These are phyloP conservation scores for Physcia stellaris DNA, from an alignment of 495 filamentous ascomycete species.

Conservation along the genomic window DNA sequence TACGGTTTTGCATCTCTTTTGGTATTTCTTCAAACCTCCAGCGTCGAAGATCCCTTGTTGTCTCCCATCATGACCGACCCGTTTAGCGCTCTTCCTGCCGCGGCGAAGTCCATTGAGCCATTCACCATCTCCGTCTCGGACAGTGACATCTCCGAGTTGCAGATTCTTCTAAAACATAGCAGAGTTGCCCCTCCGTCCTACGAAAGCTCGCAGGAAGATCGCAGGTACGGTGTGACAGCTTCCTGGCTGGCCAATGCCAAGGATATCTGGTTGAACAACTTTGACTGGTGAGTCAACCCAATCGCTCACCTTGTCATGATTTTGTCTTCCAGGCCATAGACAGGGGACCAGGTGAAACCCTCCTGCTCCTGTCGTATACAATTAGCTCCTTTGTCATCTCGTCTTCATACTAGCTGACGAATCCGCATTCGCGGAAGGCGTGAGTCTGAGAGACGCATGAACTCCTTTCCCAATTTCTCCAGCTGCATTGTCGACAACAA, in stretches of 20 bases:
- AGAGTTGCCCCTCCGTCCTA: slow-evolving; percentile 37
- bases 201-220: slow-evolving; percentile 32
- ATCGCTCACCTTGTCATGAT: too few species aligned
- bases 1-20: too few species aligned
- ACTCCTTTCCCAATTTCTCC: slow-evolving; percentile 50
- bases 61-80: too few species aligned
- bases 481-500: slow-evolving; percentile 30
- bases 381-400: neutral
- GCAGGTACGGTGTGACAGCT: slow-evolving; percentile 38
- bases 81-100: neutral
- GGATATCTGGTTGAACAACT: slow-evolving; percentile 34
- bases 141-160: slow-evolving; percentile 30
- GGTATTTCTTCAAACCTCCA: too few species aligned
- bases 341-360: too few species aligned
- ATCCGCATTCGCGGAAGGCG: slow-evolving; percentile 23
- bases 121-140: slow-evolving; percentile 34
- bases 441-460: slow-evolving; percentile 39
- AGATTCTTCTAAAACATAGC: slow-evolving; percentile 34
- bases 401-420: neutral
- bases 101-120: slow-evolving; percentile 9
- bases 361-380: neutral
- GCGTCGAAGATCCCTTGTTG: too few species aligned
- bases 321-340: too few species aligned
- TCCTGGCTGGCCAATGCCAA: slow-evolving; percentile 44
- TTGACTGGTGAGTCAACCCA: slow-evolving; percentile 27